phyloP scores from a whole-genome alignment of 2,329 filamentous ascomycete species.

The Colletotrichum viniferum region DNA sequence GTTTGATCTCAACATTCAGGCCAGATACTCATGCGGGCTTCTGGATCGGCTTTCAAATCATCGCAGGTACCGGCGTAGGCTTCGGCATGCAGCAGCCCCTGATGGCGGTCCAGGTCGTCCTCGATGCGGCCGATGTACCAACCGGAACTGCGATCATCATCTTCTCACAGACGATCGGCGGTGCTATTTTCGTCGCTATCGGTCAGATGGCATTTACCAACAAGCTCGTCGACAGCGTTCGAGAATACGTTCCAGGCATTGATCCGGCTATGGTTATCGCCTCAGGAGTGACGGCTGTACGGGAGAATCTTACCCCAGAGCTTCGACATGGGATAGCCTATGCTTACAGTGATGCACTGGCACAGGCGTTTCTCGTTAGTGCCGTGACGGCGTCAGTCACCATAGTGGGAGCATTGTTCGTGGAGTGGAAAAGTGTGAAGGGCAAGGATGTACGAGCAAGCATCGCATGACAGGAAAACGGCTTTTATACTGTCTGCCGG shows the following conservation, averaged over 20 bases:
- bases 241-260: constrained; percentile 36
- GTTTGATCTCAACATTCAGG: constrained; percentile 46
- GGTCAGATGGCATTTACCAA: constrained; percentile 58
- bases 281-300: constrained; percentile 42
- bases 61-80: constrained; percentile 48
- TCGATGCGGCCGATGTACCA: constrained; percentile 46
- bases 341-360: constrained; percentile 50
- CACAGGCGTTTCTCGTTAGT: constrained; percentile 45
- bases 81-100: constrained; percentile 47
- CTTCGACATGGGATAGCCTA: constrained; percentile 36
- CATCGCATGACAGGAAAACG: neutral
- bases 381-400: constrained; percentile 49
- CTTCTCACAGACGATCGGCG: constrained; percentile 48
- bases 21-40: constrained; percentile 33
- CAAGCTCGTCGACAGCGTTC: constrained; percentile 42
- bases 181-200: constrained; percentile 54
- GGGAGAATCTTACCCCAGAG: constrained; percentile 29
- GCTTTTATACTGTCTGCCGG: neutral
- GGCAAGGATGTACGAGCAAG: constrained; percentile 48
- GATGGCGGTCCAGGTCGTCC: constrained; percentile 49
- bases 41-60: constrained; percentile 50
- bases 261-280: constrained; percentile 35
- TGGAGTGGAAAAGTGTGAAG: constrained; percentile 63
- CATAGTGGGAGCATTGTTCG: constrained; percentile 44
- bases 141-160: constrained; percentile 51